Base-by-base conservation (phyloP, 768 basidiomycete genomes). In the Podaxis pistillaris region DNA sequence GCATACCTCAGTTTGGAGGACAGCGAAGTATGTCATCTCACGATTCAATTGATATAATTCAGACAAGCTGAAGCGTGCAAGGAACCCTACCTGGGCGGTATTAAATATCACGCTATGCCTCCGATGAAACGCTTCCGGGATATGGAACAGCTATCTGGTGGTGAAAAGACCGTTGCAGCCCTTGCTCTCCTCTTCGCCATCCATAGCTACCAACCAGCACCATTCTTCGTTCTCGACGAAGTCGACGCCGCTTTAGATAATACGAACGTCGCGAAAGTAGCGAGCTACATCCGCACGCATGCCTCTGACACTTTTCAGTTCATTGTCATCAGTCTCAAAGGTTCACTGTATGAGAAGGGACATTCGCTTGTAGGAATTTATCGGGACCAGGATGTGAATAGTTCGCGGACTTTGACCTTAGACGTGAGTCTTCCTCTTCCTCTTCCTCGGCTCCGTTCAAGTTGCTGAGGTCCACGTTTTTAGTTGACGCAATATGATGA, bases 51-150 rank as follows among this genome's bases (percentile, higher is more conserved):
- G 44, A 46, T 19, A 1, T n/a, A 9, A n/a, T 19, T 46, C 44
- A 46, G n/a, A n/a, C n/a, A 7, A 19, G 53, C 50, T 33, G 30
- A 51, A 47, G 17, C 37, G 50, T 26, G n/a, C 12, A 47, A 78
- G 75, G 74, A 75, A 68, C 73, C 69, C 26, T 72, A 73, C 56
- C 70, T 72, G 33, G 76, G 75, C 6, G 76, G 97, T 58, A 93
- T 99, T 78, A 98, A 97, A 74, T 98, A 98, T 72, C 96, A 98
- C 70, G 96, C 96, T 0, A 99, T 98, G 97, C 97, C 97, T 0
- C 97, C 97, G 0, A 96, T 98, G 90, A 99, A 99, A 73, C 91
- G 95, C 1, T 98, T 98, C 83, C 85, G 96, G 64, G 97, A 98
- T 72, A 98, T 98, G 96, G 96, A 98, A 63, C 96, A 98, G 73